phyloP scores from a whole-genome alignment of 495 filamentous ascomycete species.

The Neurospora discreta region DNA sequence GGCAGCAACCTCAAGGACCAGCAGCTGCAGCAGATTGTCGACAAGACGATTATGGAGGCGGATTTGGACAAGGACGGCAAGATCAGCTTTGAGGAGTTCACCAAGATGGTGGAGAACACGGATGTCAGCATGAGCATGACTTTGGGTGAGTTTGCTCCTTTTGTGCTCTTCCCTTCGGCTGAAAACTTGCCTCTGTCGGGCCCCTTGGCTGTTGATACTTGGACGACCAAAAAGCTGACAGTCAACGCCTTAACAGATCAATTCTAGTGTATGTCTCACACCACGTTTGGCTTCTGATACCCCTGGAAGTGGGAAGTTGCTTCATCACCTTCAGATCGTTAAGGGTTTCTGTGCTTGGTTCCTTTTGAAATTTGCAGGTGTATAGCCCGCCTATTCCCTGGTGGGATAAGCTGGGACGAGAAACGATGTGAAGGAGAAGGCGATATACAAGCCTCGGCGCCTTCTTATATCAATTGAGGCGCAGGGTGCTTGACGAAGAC shows the following conservation, averaged over 20 bases:
- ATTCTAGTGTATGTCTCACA: not conserved
- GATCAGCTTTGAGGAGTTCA: constrained; percentile 99
- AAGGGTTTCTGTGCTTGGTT: not conserved
- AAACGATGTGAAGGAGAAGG: not conserved
- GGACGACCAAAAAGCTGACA: not conserved
- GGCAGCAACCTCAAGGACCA: constrained; percentile 98
- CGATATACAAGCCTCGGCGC: not conserved
- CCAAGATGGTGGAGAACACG: constrained; percentile 96
- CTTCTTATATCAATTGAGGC: not conserved
- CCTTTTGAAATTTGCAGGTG: not conserved
- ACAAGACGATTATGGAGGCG: constrained; percentile 99
- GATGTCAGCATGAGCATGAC: constrained; percentile 99
- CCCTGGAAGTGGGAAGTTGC: not conserved
- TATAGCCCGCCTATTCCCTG: not conserved
- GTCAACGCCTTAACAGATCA: not conserved
- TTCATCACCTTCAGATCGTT: not conserved
- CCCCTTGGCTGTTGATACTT: not conserved
- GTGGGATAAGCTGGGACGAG: not conserved
- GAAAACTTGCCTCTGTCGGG: not conserved
- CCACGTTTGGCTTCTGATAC: not conserved
- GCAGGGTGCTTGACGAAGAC: not conserved
- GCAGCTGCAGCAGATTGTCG: constrained; percentile 95
- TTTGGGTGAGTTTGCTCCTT: constrained; percentile 51
- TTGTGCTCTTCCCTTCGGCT: not conserved
- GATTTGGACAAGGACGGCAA: constrained; percentile 92